These are phyloP conservation scores for Apostasia ramifera DNA, from an alignment of 106 monocot species.

Conservation along the genomic window DNA sequence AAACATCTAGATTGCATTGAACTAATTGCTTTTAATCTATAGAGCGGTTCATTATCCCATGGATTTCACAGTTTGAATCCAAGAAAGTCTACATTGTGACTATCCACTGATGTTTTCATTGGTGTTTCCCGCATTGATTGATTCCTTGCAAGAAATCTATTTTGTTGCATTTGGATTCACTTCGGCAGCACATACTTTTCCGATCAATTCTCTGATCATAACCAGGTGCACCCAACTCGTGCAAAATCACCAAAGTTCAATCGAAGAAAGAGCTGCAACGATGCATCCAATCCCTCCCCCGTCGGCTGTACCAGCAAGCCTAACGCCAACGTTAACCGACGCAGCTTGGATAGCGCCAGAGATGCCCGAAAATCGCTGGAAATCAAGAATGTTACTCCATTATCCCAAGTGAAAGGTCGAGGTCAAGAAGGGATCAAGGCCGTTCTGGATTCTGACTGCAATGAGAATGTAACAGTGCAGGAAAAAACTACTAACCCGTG, in stretches of 20 bases:
- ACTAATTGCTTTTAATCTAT: too few species aligned
- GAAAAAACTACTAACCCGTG: too few species aligned
- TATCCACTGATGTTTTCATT: neutral
- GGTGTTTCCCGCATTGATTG: neutral
- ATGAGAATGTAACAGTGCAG: too few species aligned
- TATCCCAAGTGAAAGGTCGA: neutral
- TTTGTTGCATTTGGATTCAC: too few species aligned
- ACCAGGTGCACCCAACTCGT: conserved; percentile 50
- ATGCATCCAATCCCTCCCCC: conserved; percentile 13
- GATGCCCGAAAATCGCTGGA: conserved; percentile 5
- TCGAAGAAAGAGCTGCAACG: conserved; percentile 40
- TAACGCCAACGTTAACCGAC: conserved; percentile 4
- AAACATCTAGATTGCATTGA: too few species aligned
- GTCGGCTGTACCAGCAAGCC: conserved; percentile 2
- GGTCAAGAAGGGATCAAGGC: neutral
- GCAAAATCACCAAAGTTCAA: conserved; percentile 57
- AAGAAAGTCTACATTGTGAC: too few species aligned
- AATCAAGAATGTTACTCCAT: conserved; percentile 6
- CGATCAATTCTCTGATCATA: neutral
- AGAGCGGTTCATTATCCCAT: neutral
- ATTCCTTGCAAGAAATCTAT: neutral
- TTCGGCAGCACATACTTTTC: neutral
- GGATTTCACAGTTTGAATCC: too few species aligned
- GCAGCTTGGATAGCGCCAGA: conserved; percentile 16
- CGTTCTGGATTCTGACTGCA: too few species aligned